Conservation (phyloP, 768 basidiomycete genomes). For the Favolaschia claudopus region DNA sequence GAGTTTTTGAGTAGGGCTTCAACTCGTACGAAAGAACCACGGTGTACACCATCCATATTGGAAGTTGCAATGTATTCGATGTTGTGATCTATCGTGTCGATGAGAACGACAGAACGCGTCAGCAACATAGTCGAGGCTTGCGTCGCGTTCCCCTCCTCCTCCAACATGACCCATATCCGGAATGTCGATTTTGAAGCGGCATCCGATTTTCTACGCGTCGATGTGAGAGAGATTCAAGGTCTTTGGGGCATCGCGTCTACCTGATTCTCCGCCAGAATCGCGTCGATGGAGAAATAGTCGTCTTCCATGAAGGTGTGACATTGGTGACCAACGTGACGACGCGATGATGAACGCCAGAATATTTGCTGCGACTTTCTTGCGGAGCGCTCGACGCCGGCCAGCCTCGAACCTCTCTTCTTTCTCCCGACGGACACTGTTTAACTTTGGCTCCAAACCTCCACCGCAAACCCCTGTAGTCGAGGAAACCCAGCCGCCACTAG, state of each 20-base stretch:
- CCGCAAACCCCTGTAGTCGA: background rate
- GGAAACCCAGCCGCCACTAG: background rate
- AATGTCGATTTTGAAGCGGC: constrained; percentile 88
- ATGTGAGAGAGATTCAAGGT: background rate
- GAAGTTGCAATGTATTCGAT: constrained; percentile 79
- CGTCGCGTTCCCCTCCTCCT: constrained; percentile 85
- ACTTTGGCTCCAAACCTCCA: constrained; percentile 7
- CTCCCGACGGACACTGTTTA: constrained; percentile 13
- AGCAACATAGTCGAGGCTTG: constrained; percentile 42
- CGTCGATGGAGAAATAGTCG: constrained; percentile 87
- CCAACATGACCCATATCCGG: constrained; percentile 90
- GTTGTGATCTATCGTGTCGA: constrained; percentile 70
- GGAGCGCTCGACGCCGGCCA: constrained; percentile 1
- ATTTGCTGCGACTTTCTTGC: constrained; percentile 8
- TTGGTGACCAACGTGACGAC: constrained; percentile 14
- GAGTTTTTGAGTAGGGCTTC: constrained; percentile 81
- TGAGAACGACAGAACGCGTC: constrained; percentile 19
- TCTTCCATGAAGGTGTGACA: constrained; percentile 1
- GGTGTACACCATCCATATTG: constrained; percentile 91
- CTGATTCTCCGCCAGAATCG: constrained; percentile 93
- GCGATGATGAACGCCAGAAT: background rate
- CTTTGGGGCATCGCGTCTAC: constrained; percentile 41
- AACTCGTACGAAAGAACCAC: constrained; percentile 52
- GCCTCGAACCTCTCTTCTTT: background rate
- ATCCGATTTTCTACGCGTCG: constrained; percentile 81